Conservation (phyloP, 2,329 filamentous ascomycete species). For the Colletotrichum somersetense region DNA sequence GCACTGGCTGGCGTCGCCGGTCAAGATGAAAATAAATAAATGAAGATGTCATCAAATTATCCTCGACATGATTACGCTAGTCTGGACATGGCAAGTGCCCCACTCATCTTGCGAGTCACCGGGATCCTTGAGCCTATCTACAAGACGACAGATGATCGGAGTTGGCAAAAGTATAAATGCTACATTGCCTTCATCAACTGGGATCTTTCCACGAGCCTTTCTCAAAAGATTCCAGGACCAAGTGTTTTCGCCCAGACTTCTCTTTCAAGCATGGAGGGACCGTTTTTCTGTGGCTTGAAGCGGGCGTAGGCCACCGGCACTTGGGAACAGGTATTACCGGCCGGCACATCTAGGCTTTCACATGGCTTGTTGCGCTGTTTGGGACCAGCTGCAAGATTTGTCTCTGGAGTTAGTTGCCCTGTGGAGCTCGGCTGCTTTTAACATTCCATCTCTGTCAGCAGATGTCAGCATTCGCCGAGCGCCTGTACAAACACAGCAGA, state of each 20-base stretch:
- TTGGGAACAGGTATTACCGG: slow-evolving; percentile 13
- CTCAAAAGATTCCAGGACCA: neutral
- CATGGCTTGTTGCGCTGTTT: neutral
- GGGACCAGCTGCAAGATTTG: neutral
- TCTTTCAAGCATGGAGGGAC: slow-evolving; percentile 2
- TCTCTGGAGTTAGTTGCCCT: neutral
- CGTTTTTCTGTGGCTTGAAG: slow-evolving; percentile 11
- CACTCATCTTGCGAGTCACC: slow-evolving; percentile 18
- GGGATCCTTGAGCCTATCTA: neutral
- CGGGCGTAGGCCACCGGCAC: slow-evolving; percentile 23
- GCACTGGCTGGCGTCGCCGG: neutral
- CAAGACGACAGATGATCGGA: neutral
- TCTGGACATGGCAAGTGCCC: neutral
- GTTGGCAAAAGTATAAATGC: slow-evolving; percentile 27
- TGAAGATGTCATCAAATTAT: neutral
- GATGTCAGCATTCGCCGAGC: neutral
- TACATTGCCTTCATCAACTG: slow-evolving; percentile 5
- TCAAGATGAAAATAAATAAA: neutral
- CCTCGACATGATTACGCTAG: neutral
- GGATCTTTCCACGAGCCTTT: slow-evolving; percentile 1
- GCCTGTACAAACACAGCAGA: neutral
- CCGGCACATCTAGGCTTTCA: slow-evolving; percentile 1
- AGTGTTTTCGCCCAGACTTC: neutral
- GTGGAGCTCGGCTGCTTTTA: neutral
- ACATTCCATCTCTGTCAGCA: neutral